Evolutionary conservation across 345 rosid species (phyloP), one percentile per base, ranked within the genome.

Genomic region (Eucalyptus rudis): DNA sequence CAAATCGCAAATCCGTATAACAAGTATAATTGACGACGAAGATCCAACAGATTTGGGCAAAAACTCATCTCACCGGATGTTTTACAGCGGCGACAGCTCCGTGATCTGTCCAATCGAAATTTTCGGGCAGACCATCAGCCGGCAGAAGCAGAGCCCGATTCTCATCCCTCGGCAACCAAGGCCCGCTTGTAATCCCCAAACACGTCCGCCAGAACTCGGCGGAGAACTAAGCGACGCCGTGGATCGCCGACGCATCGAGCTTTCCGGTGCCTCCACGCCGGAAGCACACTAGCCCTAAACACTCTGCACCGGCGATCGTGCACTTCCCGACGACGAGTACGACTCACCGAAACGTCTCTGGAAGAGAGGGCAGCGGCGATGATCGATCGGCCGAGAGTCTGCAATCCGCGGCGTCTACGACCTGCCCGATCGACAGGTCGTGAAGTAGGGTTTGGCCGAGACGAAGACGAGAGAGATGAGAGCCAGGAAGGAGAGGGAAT

Each of bases 71-170:
- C 49, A 96, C 99, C 98, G 97, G 99, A 87, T 97, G 93, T 89
- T 96, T 98, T 24, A 96, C 95, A 58, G 95, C 90, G 25, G 98
- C 83, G 17, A 98, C 99, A 5, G 98, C 99, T 10, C 99, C 99
- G 25, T 80, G 94, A 81, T 97, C 98, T 91, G 96, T 95, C 98
- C 99, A 98, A 59, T 95, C 98, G 93, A 98, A 95, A 83, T 96
- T 98, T 87, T 90, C 93, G 2, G 99, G 96, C 89, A 97, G 92
- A 36, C 93, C 93, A 24, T 91, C 93, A 2, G 98, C 95, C 24
- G 99, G 99, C 87, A 98, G 90, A 86, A 98, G 93, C 79, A 99
- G 98, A 0, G 99, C 99, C 92, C 91, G 56, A 68, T 89, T 92
- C 3, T 98, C 98, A 87, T 98, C 98, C 87, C 90, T 94, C 10